Conservation (phyloP, 805 yeast genomes). For the Saturnispora sekii region DNA sequence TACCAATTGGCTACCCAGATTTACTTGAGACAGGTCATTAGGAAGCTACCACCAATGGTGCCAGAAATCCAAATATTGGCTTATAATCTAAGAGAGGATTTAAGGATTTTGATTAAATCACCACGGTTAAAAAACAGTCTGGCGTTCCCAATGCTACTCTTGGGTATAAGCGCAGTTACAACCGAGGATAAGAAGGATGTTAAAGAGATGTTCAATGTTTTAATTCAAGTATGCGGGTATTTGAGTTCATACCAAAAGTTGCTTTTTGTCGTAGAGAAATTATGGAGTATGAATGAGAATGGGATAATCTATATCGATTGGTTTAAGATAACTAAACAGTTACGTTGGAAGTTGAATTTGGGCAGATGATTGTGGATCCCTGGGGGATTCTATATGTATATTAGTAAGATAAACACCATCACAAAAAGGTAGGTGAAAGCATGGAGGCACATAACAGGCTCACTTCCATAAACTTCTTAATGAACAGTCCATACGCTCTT, state of each 20-base stretch:
- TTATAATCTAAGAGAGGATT: conserved; percentile 13
- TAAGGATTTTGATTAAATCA: conserved; percentile 12
- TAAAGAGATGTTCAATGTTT: conserved; percentile 17
- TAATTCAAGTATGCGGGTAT: conserved; percentile 27
- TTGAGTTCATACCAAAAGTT: conserved; percentile 24
- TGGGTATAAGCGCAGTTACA: conserved; percentile 27
- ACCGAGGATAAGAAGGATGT: conserved; percentile 21
- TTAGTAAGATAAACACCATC: background rate
- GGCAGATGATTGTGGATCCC: conserved; percentile 13
- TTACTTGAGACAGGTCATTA: conserved; percentile 19
- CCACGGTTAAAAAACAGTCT: conserved; percentile 19
- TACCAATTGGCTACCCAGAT: conserved; percentile 23
- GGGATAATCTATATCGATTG: conserved; percentile 32
- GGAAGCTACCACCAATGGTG: conserved; percentile 20
- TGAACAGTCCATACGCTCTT: no score
- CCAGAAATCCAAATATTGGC: conserved; percentile 20
- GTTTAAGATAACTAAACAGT: conserved; percentile 28
- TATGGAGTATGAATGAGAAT: conserved; percentile 29
- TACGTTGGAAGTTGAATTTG: conserved; percentile 29
- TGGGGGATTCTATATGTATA: background rate
- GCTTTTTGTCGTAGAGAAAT: conserved; percentile 22
- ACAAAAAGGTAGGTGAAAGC: no score
- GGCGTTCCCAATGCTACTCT: conserved; percentile 31
- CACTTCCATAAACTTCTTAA: no score
- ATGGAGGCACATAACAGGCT: no score